Conservation (phyloP, 331 rosid species). For the Arachis monticola region DNA sequence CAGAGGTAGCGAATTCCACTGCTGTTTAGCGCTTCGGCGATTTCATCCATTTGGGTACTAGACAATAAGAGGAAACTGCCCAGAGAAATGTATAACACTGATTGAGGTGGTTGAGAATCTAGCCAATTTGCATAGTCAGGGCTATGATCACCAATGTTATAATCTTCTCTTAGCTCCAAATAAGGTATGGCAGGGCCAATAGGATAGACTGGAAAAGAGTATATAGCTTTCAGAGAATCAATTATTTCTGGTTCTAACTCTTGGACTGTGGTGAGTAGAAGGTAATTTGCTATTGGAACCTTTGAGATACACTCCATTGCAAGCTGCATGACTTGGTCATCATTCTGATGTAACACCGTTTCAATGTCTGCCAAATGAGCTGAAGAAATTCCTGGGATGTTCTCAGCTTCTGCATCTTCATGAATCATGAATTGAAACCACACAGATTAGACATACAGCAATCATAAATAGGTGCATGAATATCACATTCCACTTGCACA, state of each 20-base stretch:
- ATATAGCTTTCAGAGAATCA: slow-evolving; percentile 46
- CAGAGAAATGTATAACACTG: slow-evolving; percentile 56
- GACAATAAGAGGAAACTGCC: slow-evolving; percentile 61
- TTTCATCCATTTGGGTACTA: slow-evolving; percentile 47
- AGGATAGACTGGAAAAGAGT: slow-evolving; percentile 52
- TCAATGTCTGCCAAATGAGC: slow-evolving; percentile 43
- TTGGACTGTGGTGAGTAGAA: slow-evolving; percentile 52
- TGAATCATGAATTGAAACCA: slow-evolving; percentile 16
- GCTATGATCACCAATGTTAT: slow-evolving; percentile 1
- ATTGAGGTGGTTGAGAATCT: slow-evolving; percentile 48
- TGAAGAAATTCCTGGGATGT: slow-evolving; percentile 52
- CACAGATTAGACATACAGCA: slow-evolving; percentile 15
- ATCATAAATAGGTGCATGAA: not conserved
- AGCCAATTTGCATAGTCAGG: slow-evolving; percentile 46
- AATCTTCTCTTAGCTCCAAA: slow-evolving; percentile 35
- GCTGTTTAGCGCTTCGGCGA: slow-evolving; percentile 39
- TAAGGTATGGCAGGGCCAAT: slow-evolving; percentile 67
- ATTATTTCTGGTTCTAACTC: slow-evolving; percentile 58
- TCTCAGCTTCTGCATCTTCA: slow-evolving; percentile 36
- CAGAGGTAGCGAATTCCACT: slow-evolving; percentile 40
- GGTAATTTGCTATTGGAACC: slow-evolving; percentile 55
- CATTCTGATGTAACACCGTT: slow-evolving; percentile 42
- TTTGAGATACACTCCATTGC: slow-evolving; percentile 50
- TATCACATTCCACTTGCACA: not conserved
- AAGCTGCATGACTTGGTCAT: slow-evolving; percentile 42